A percentile compares a stretch with the other conserved stretches of the same genome.
These are phyloP conservation scores for Oidiodendron maius DNA, from an alignment of 495 filamentous ascomycete genomes.

Conservation along the genomic window DNA sequence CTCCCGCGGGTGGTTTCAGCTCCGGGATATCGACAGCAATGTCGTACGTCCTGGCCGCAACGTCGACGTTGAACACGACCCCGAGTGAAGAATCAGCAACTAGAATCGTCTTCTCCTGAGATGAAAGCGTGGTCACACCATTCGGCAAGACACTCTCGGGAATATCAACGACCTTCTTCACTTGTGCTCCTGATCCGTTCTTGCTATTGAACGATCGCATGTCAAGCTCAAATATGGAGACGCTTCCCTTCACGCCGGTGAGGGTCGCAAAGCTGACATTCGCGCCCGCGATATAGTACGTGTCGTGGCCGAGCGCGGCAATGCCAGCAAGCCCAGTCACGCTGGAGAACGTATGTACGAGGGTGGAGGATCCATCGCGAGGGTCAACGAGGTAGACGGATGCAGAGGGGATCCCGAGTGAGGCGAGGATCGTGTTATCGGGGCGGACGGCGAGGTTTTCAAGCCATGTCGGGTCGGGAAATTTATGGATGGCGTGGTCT, in stretches of 20 bases:
- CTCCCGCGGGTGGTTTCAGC: slow-evolving; percentile 1
- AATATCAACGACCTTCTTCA: slow-evolving; percentile 26
- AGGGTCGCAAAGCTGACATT: slow-evolving; percentile 24
- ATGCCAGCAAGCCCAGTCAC: slow-evolving; percentile 31
- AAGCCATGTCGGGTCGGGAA: slow-evolving; percentile 27
- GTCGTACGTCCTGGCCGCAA: slow-evolving; percentile 18
- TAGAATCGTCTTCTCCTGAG: slow-evolving; percentile 18
- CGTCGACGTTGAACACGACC: slow-evolving; percentile 28
- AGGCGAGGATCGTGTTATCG: slow-evolving; percentile 39
- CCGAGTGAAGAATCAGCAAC: slow-evolving; percentile 33
- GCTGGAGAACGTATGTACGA: slow-evolving; percentile 33
- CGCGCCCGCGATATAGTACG: slow-evolving; percentile 31
- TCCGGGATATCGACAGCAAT: slow-evolving; percentile 17
- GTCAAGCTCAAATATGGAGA: slow-evolving; percentile 28
- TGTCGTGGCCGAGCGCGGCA: slow-evolving; percentile 30
- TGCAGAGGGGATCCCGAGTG: slow-evolving; percentile 24
- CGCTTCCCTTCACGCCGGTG: slow-evolving; percentile 24
- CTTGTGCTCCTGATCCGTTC: slow-evolving; percentile 3
- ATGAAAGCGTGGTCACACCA: slow-evolving; percentile 22
- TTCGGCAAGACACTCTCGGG: slow-evolving; percentile 33
- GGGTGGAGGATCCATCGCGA: slow-evolving; percentile 18
- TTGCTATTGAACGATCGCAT: slow-evolving; percentile 9
- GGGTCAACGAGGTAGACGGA: slow-evolving; percentile 25
- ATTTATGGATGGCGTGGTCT: slow-evolving; percentile 10
- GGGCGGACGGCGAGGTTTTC: slow-evolving; percentile 41